Conservation (phyloP, 192 early-diverging fungal genomes). For the Lunasporangiospora selenospora region DNA sequence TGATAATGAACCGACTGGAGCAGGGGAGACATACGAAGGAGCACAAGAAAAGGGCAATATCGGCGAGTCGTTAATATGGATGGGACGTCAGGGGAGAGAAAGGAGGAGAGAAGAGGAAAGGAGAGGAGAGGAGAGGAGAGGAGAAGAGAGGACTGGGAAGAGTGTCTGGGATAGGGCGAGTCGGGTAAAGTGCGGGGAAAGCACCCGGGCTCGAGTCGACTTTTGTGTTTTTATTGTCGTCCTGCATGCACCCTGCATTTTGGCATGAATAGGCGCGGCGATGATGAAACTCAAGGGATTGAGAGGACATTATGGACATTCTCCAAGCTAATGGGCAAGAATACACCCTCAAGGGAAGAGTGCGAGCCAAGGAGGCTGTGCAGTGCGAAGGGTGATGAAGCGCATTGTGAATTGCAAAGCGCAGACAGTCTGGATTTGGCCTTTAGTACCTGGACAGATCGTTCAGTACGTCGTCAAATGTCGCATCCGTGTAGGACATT, state of each 20-base stretch:
- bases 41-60: not conserved
- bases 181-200: no score
- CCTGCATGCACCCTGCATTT: no score
- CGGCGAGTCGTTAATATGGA: not conserved
- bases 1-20: conserved; percentile 95
- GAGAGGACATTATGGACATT: not conserved
- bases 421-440: no score
- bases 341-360: no score
- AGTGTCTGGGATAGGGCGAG: no score
- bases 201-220: no score
- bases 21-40: conserved; percentile 2
- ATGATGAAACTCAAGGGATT: not conserved
- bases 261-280: not conserved
- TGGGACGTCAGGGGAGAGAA: not conserved
- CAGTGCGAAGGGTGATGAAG: not conserved
- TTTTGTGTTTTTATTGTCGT: no score
- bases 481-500: conserved; percentile 65
- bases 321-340: not conserved
- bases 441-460: conserved; percentile 91
- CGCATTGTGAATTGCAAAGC: not conserved
- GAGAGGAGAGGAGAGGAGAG: no score
- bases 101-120: not conserved
- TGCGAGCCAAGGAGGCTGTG: no score
- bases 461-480: conserved; percentile 86
- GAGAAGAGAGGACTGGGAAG: no score